Conservation (phyloP, 495 filamentous ascomycete genomes). For the Aeminium ludgeri region DNA sequence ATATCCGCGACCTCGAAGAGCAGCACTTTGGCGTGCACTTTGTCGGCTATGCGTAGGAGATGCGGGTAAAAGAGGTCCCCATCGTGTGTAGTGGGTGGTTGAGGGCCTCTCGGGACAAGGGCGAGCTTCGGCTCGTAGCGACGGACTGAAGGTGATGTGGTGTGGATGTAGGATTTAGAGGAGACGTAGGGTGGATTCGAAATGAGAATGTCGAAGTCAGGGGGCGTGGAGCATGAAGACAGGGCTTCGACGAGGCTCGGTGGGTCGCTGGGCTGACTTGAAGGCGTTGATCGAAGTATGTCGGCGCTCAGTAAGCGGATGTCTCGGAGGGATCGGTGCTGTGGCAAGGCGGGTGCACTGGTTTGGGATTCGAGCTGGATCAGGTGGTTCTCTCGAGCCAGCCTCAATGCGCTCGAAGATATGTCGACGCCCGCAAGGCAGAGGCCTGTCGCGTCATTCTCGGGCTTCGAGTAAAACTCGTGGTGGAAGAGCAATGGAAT, state of each 20-base stretch:
- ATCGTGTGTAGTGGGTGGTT: slow-evolving; percentile 11
- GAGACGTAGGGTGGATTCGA: slow-evolving; percentile 92
- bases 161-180: slow-evolving; percentile 31
- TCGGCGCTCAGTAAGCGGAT: slow-evolving; percentile 38
- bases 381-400: slow-evolving; percentile 45
- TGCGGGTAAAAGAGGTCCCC: slow-evolving; percentile 45
- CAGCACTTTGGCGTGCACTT: slow-evolving; percentile 27
- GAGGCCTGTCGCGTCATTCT: slow-evolving; percentile 8
- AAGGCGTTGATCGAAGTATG: slow-evolving; percentile 38
- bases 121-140: slow-evolving; percentile 64
- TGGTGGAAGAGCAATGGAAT: slow-evolving; percentile 59
- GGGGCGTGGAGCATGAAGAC: slow-evolving; percentile 2
- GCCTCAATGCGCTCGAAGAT: slow-evolving; percentile 38
- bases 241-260: no score
- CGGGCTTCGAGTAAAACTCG: slow-evolving; percentile 8
- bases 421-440: slow-evolving; percentile 39
- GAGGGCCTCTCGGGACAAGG: slow-evolving; percentile 42
- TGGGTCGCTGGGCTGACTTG: no score
- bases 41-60: slow-evolving; percentile 28
- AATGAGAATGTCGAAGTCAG: slow-evolving; percentile 50
- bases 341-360: neutral
- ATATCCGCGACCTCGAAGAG: slow-evolving; percentile 45
- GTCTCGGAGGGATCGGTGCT: slow-evolving; percentile 27
- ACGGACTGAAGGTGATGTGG: slow-evolving; percentile 50
- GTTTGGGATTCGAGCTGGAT: neutral